Evolutionary conservation across 2,329 filamentous ascomycete genomes (phyloP).

Genomic region (Boeremia lycopersici): DNA sequence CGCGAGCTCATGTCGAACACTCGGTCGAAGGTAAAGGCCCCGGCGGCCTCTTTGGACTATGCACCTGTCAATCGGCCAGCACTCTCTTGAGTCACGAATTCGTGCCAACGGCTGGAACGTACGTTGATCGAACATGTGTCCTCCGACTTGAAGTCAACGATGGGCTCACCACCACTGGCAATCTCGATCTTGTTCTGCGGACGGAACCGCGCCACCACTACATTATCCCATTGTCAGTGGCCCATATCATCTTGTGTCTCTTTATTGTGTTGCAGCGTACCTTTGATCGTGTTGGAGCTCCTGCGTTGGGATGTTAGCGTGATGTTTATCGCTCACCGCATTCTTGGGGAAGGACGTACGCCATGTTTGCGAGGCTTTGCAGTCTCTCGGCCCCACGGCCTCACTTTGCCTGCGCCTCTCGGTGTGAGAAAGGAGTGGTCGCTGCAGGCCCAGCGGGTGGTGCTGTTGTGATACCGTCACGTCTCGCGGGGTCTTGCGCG

Average conservation of each 20-base stretch:
- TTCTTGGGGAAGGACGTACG: conserved; percentile 38
- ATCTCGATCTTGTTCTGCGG: conserved; percentile 96
- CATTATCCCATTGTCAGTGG: conserved; percentile 35
- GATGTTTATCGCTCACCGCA: conserved; percentile 27
- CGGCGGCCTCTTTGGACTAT: conserved; percentile 81
- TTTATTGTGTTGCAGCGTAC: conserved; percentile 32
- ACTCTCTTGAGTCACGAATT: not conserved
- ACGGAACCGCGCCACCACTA: conserved; percentile 95
- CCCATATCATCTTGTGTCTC: not conserved
- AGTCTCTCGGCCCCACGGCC: conserved; percentile 46
- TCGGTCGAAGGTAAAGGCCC: conserved; percentile 90
- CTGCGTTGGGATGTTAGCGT: conserved; percentile 50
- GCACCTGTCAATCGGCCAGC: conserved; percentile 21
- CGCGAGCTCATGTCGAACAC: conserved; percentile 94
- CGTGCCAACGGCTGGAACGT: conserved; percentile 43
- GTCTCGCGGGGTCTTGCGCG: conserved; percentile 38
- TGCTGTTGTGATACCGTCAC: conserved; percentile 43
- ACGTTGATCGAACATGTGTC: conserved; percentile 89
- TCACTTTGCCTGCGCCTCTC: conserved; percentile 31
- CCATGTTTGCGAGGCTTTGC: conserved; percentile 43
- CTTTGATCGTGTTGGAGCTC: conserved; percentile 56
- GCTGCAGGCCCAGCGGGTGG: conserved; percentile 30
- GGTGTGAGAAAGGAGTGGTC: conserved; percentile 8
- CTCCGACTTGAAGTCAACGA: conserved; percentile 85
- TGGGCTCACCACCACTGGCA: conserved; percentile 85